A percentile compares a stretch with the other conserved stretches of the same genome.
These are phyloP conservation scores for Candida coquimbonensis DNA, from an alignment of 805 yeast species.

Conservation along the genomic window DNA sequence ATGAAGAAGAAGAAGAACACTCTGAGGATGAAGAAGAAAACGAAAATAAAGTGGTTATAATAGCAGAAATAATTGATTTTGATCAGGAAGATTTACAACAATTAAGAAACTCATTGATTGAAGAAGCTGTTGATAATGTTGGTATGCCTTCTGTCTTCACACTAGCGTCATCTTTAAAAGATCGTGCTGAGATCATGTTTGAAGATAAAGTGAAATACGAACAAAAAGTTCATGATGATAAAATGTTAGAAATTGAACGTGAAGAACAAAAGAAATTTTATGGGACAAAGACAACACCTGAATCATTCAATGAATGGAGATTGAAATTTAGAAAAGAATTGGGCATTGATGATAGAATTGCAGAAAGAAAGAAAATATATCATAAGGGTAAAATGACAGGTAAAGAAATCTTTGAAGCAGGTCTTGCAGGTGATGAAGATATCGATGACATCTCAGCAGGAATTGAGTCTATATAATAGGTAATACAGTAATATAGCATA, in stretches of 20 bases:
- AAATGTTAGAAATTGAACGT: conserved; percentile 56
- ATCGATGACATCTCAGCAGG: conserved; percentile 32
- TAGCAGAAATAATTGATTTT: conserved; percentile 55
- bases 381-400: conserved; percentile 82
- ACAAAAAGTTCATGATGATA: conserved; percentile 54
- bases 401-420: conserved; percentile 81
- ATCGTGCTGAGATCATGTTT: conserved; percentile 66
- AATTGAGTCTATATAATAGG: conserved; percentile 6
- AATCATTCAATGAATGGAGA: conserved; percentile 73
- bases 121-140: conserved; percentile 66
- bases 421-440: conserved; percentile 69
- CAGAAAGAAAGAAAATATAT: conserved; percentile 43
- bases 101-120: conserved; percentile 35
- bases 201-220: conserved; percentile 44
- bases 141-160: conserved; percentile 94
- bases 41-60: conserved; percentile 40
- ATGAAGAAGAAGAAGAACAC: conserved; percentile 22
- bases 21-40: conserved; percentile 36
- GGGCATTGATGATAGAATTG: conserved; percentile 56
- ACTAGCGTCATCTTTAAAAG: conserved; percentile 69
- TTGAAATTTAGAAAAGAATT: conserved; percentile 59
- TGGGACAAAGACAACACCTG: conserved; percentile 85
- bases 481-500: neutral
- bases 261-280: conserved; percentile 84
- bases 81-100: conserved; percentile 38